phyloP scores from a whole-genome alignment of 257 asterid genomes.

The Nicotiana attenuata region DNA sequence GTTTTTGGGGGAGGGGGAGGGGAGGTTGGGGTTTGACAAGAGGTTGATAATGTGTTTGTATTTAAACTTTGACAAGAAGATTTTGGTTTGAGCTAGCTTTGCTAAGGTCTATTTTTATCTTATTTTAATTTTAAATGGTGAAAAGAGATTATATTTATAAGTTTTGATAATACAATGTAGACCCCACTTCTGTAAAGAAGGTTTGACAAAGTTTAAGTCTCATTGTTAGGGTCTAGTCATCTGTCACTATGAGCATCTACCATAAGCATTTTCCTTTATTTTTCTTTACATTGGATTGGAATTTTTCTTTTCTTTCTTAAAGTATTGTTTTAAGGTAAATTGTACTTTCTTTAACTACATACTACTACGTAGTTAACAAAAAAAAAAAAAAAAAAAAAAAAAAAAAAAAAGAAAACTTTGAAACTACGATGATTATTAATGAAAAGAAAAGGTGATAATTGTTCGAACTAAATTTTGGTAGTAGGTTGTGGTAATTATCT shows the following conservation, averaged over 20 bases:
- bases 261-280: conserved; percentile 4
- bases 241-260: conserved; percentile 23
- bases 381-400: too few species aligned
- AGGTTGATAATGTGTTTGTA: conserved; percentile 35
- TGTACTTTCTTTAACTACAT: neutral
- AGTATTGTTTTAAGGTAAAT: neutral
- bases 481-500: neutral
- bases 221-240: conserved; percentile 31
- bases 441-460: neutral
- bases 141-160: conserved; percentile 12
- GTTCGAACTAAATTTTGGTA: neutral
- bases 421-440: neutral
- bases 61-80: conserved; percentile 65
- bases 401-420: neutral
- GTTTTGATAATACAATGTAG: conserved; percentile 10
- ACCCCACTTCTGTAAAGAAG: conserved; percentile 40
- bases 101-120: conserved; percentile 19
- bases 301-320: neutral
- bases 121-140: conserved; percentile 6
- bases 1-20: conserved; percentile 7
- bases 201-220: conserved; percentile 48
- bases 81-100: conserved; percentile 13
- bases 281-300: neutral
- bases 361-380: too few species aligned
- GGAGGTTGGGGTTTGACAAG: conserved; percentile 39